phyloP scores from a whole-genome alignment of 2,329 filamentous ascomycete genomes.

The Trichoderma sp. region DNA sequence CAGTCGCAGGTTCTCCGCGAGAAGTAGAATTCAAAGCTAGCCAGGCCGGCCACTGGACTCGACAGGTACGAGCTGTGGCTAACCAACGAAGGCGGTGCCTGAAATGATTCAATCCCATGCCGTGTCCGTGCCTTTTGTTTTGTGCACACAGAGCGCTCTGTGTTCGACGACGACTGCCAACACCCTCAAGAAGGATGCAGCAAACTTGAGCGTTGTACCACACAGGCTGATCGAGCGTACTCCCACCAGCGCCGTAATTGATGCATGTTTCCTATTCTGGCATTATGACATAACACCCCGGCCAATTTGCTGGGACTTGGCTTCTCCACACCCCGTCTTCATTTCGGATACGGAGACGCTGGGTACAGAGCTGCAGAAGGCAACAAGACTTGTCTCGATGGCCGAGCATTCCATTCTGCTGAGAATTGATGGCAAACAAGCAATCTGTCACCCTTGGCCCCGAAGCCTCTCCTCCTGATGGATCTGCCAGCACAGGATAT shows the following conservation, averaged over 20 bases:
- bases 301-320: background rate
- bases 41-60: background rate
- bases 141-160: background rate
- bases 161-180: background rate
- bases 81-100: background rate
- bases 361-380: background rate
- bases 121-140: background rate
- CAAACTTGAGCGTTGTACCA: background rate
- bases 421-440: background rate
- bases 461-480: background rate
- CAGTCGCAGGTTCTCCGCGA: background rate
- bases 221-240: background rate
- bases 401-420: background rate
- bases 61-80: background rate
- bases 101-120: background rate
- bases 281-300: conserved; percentile 13
- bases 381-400: background rate
- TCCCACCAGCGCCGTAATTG: background rate
- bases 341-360: conserved; percentile 11
- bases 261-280: conserved; percentile 13
- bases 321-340: conserved; percentile 11
- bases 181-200: background rate
- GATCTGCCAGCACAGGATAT: background rate
- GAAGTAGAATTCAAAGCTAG: background rate
- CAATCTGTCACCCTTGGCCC: background rate